Percentiles rank a stretch among this genome's conserved stretches.
Evolutionary conservation across 2,329 filamentous ascomycete genomes (phyloP).

Genomic region (Seiridium unicorne): DNA sequence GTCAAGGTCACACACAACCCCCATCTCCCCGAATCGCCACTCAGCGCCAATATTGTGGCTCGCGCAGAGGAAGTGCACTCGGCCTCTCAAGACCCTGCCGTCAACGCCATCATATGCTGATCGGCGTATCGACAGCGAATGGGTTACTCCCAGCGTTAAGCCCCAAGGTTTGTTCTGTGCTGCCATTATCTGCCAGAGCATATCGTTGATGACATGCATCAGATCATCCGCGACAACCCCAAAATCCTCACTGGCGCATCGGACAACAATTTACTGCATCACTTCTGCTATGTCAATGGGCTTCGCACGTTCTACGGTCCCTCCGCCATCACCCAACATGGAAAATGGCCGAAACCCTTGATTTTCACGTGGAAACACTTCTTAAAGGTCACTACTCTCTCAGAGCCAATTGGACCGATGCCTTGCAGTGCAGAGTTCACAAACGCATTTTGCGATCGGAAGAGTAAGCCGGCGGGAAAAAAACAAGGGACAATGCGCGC

Average conservation of each 20-base stretch:
- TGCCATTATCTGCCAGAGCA: constrained; percentile 25
- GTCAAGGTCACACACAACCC: constrained; percentile 30
- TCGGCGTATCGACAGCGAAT: constrained; percentile 36
- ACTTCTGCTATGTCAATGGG: constrained; percentile 35
- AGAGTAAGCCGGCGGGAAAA: background rate
- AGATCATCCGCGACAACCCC: constrained; percentile 29
- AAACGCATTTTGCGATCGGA: background rate
- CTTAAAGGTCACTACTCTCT: constrained; percentile 23
- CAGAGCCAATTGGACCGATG: background rate
- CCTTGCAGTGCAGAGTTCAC: background rate
- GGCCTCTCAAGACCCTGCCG: constrained; percentile 32
- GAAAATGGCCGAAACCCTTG: constrained; percentile 21
- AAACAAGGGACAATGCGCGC: background rate
- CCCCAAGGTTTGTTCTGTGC: constrained; percentile 33
- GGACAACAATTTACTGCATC: constrained; percentile 40
- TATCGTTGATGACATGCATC: background rate
- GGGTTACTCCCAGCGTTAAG: constrained; percentile 25
- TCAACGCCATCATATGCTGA: constrained; percentile 37
- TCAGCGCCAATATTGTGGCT: constrained; percentile 31
- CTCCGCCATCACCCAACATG: constrained; percentile 35
- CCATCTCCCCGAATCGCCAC: constrained; percentile 9
- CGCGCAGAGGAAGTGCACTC: constrained; percentile 34
- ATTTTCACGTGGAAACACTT: constrained; percentile 30
- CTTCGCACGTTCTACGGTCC: constrained; percentile 43
- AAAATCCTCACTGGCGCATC: constrained; percentile 41